These are phyloP conservation scores for Cucurbita pepo DNA, from an alignment of 306 rosid species.

Conservation along the genomic window DNA sequence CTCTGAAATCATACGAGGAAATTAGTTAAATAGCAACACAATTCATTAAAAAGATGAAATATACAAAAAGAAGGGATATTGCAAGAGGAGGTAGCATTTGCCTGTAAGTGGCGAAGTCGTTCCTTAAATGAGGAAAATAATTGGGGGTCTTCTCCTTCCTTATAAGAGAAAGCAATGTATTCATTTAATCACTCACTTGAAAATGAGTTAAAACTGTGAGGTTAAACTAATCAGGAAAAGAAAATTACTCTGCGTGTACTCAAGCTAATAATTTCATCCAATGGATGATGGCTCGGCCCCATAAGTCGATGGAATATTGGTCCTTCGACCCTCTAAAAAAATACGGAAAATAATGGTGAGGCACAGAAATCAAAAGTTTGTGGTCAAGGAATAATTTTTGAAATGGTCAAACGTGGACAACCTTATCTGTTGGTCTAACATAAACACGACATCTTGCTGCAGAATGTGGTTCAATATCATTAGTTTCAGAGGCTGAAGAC, in stretches of 20 bases:
- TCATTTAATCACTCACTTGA: background rate
- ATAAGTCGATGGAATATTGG: constrained; percentile 57
- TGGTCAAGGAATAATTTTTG: background rate
- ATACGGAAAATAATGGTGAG: background rate
- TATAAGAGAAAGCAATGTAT: constrained; percentile 12
- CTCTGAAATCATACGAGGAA: constrained; percentile 33
- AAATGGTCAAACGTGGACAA: constrained; percentile 9
- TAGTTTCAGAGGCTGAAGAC: constrained; percentile 37
- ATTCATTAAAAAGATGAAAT: background rate
- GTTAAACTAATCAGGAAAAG: constrained; percentile 3
- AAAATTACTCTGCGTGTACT: constrained; percentile 36
- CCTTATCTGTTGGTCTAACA: constrained; percentile 48
- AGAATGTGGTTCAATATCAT: constrained; percentile 44
- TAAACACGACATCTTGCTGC: constrained; percentile 63
- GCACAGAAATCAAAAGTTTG: background rate
- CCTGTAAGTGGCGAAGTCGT: constrained; percentile 69
- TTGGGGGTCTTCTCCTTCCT: constrained; percentile 55
- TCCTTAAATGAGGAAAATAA: constrained; percentile 69
- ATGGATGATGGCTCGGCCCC: constrained; percentile 62
- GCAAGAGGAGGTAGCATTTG: constrained; percentile 12
- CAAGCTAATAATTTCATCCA: constrained; percentile 39
- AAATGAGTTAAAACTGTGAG: background rate
- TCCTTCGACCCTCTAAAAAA: constrained; percentile 35
- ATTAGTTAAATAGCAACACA: background rate
- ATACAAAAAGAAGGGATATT: background rate